Base-by-base conservation (phyloP, 1,284 basidiomycete genomes). In the Fistulinella cinereoalba region DNA sequence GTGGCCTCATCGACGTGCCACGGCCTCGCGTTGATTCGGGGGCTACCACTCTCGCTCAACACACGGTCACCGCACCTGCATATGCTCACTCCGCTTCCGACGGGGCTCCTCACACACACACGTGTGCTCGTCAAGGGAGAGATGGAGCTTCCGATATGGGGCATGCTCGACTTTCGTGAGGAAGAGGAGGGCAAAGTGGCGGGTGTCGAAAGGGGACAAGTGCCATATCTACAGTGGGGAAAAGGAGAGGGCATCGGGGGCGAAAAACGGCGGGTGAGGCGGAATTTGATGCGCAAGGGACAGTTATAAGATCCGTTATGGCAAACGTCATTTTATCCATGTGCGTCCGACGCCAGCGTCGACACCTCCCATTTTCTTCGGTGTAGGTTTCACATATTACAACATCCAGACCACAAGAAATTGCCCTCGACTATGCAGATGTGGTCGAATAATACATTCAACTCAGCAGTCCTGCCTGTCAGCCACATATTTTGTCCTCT, bases 261-360 rank as follows among this genome's bases (percentile, higher is more conserved):
- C 7, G 87, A 87, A 51, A 81, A 77, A 57, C 74, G 87, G 57
- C 71, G 84, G 37, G 81, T 92, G 39, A 77, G 94, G 62, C 75
- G 92, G 62, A 97, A 97, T 71, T 65, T 97, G 60, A 93, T 95
- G 91, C 75, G 93, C 31, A 82, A 79, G 56, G 81, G 79, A 11
- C 85, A 91, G 71, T 22, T 19, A 22, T 37, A 19, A 19, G 21
- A 21, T 32, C 15, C 3, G 31, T 32, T 32, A n/a, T n/a, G n/a
- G n/a, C n/a, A n/a, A n/a, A n/a, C n/a, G n/a, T n/a, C n/a, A n/a
- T n/a, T n/a, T n/a, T n/a, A n/a, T n/a, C n/a, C n/a, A n/a, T n/a
- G n/a, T n/a, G n/a, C n/a, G n/a, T n/a, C n/a, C n/a, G n/a, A n/a
- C n/a, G n/a, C n/a, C n/a, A n/a, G n/a, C n/a, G n/a, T n/a, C n/a